Conservation (phyloP, 1,284 basidiomycete species). For the Singerocomus inundabilis region DNA sequence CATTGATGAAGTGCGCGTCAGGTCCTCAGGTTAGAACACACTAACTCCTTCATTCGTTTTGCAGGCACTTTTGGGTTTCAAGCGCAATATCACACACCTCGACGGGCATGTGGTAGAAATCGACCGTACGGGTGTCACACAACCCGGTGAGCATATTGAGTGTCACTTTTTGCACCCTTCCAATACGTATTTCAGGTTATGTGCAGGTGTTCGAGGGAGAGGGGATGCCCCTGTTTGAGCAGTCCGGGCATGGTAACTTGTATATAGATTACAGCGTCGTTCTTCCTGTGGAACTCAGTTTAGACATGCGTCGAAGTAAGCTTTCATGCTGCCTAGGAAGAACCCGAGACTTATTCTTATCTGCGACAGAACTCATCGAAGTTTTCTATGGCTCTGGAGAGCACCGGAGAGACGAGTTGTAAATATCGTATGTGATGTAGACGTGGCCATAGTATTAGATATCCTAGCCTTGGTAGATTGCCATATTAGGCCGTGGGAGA, state of each 20-base stretch:
- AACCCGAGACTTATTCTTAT: constrained; percentile 5
- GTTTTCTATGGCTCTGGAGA: constrained; percentile 24
- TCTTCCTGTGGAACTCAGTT: constrained; percentile 68
- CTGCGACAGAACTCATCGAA: constrained; percentile 26
- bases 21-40: background rate
- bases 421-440: constrained; percentile 5
- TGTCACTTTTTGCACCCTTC: background rate
- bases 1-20: constrained; percentile 77
- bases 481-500: constrained; percentile 25
- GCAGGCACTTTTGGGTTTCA: constrained; percentile 80
- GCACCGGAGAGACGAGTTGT: constrained; percentile 30
- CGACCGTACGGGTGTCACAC: constrained; percentile 76
- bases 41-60: constrained; percentile 1
- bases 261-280: constrained; percentile 92
- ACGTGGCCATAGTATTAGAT: constrained; percentile 2
- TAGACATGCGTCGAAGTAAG: constrained; percentile 69
- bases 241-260: constrained; percentile 71
- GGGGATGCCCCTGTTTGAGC: constrained; percentile 81
- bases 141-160: constrained; percentile 63
- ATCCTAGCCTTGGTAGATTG: constrained; percentile 3
- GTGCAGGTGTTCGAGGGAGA: constrained; percentile 85
- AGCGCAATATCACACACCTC: constrained; percentile 83
- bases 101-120: constrained; percentile 83
- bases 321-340: constrained; percentile 1
- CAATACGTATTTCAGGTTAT: constrained; percentile 47